Evolutionary conservation across 495 filamentous ascomycete genomes (phyloP).

Genomic region (Chaetomium tenue): DNA sequence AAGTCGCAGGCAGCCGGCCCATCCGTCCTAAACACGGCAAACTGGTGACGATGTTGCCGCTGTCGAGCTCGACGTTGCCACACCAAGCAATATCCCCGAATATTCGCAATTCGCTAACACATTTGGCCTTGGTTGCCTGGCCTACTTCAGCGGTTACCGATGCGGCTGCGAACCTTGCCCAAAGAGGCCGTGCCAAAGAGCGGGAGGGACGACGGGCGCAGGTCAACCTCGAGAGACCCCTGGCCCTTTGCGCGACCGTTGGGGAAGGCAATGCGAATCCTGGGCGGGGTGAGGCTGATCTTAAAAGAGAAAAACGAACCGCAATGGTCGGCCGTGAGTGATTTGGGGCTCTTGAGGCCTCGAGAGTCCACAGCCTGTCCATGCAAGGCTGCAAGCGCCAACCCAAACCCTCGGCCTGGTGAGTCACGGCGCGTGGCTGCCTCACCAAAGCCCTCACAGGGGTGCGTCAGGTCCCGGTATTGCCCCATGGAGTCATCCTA

Average conservation of each 20-base stretch:
- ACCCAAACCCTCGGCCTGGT: constrained; percentile 10
- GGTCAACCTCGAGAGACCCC: neutral
- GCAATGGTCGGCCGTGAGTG: neutral
- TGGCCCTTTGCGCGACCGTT: neutral
- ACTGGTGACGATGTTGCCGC: neutral
- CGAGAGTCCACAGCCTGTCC: neutral
- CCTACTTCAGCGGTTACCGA: neutral
- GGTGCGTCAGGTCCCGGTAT: constrained; percentile 6
- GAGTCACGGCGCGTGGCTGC: constrained; percentile 19
- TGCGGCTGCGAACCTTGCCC: constrained; percentile 1
- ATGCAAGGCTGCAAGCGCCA: constrained; percentile 18
- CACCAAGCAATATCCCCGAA: neutral
- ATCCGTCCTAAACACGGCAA: neutral
- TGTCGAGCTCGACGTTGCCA: neutral
- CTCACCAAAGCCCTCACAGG: constrained; percentile 3
- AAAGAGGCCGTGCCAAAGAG: neutral
- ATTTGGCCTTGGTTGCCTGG: constrained; percentile 19
- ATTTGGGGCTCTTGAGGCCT: constrained; percentile 5
- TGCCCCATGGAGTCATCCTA: constrained; percentile 16
- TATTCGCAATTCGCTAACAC: neutral
- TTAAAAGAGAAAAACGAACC: neutral
- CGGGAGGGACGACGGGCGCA: neutral
- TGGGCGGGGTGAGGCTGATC: constrained; percentile 2
- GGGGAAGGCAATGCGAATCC: constrained; percentile 15
- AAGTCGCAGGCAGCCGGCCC: constrained; percentile 1